These are phyloP conservation scores for Hypholoma fasciculare DNA, from an alignment of 768 basidiomycete genomes.

Conservation along the genomic window DNA sequence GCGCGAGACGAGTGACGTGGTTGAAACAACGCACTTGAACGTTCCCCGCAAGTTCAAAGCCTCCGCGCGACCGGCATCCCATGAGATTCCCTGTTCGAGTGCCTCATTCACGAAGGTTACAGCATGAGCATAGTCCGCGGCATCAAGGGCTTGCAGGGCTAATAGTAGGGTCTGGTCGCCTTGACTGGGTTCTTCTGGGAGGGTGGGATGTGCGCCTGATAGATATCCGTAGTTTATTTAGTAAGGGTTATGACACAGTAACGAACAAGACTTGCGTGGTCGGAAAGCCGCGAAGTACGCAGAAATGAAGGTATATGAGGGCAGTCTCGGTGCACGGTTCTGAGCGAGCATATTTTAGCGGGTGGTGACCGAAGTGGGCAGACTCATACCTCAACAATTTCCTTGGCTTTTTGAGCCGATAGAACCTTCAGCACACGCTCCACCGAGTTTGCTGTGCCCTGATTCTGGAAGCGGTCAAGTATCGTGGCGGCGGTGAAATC, in stretches of 20 bases:
- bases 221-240: neutral
- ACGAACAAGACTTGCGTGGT: conserved; percentile 53
- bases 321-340: conserved; percentile 75
- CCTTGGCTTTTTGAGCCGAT: conserved; percentile 67
- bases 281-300: conserved; percentile 98
- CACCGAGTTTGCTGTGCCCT: conserved; percentile 72
- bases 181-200: conserved; percentile 72
- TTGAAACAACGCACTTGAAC: conserved; percentile 70
- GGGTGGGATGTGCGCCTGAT: conserved; percentile 61
- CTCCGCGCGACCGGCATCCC: conserved; percentile 74
- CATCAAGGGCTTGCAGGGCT: conserved; percentile 80
- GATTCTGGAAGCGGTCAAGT: conserved; percentile 89
- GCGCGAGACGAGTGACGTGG: neutral
- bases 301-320: conserved; percentile 88
- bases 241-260: neutral
- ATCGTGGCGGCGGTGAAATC: conserved; percentile 98
- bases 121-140: conserved; percentile 82
- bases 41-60: conserved; percentile 93
- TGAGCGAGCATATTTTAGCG: neutral
- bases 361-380: too few relatives aligned
- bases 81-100: conserved; percentile 83
- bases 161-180: conserved; percentile 85
- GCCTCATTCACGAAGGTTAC: conserved; percentile 82
- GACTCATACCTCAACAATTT: conserved; percentile 66
- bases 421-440: conserved; percentile 92